A percentile compares a stretch with the other conserved stretches of the same genome.
These are phyloP conservation scores for Geoglossum glabrum DNA, from an alignment of 495 filamentous ascomycete genomes.

Conservation along the genomic window DNA sequence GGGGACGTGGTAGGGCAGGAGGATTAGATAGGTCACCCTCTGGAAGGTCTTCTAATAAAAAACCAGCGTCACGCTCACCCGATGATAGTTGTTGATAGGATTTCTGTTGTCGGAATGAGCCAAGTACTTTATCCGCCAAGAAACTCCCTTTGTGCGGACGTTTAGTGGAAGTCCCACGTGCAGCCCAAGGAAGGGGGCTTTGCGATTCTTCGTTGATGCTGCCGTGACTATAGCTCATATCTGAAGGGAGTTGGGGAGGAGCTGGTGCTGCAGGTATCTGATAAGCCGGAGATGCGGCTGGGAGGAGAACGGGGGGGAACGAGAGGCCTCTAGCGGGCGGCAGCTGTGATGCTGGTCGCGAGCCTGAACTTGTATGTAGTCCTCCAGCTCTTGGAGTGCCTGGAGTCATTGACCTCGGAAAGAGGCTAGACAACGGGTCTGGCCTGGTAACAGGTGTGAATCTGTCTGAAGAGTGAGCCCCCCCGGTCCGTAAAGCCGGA, in stretches of 20 bases:
- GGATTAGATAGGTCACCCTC: background rate
- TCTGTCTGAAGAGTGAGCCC: background rate
- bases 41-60: background rate
- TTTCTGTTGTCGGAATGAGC: background rate
- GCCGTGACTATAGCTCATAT: background rate
- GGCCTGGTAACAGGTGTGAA: background rate
- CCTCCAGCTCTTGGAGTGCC: background rate
- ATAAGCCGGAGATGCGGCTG: constrained; percentile 1
- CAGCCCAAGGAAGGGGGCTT: background rate
- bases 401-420: background rate
- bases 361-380: background rate
- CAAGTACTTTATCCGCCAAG: background rate
- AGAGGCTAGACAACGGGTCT: background rate
- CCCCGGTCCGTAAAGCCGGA: background rate
- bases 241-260: constrained; percentile 1
- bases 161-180: background rate
- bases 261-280: constrained; percentile 2
- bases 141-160: background rate
- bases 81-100: background rate
- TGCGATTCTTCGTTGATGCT: background rate
- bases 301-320: background rate
- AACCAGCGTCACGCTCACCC: background rate
- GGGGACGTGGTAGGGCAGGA: background rate
- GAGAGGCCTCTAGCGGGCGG: background rate
- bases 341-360: background rate